Evolutionary conservation across 352 stramenopile species (phyloP).

Genomic region (Pythium apleroticum): DNA sequence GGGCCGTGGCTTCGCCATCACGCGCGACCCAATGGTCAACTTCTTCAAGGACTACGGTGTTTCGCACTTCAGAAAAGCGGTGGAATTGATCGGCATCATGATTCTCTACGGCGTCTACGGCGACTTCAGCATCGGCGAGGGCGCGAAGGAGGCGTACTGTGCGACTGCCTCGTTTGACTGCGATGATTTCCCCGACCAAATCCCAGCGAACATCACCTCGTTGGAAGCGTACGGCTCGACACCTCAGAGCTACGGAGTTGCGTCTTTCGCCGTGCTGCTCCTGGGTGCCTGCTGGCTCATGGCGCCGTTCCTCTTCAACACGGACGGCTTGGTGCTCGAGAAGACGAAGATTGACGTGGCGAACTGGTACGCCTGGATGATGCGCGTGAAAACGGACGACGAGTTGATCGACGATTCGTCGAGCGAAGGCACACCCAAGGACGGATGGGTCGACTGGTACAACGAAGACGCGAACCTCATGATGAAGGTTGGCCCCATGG

Average conservation of each 20-base stretch:
- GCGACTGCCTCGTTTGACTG: slow-evolving; percentile 40
- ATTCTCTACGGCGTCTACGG: slow-evolving; percentile 81
- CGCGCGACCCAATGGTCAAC: slow-evolving; percentile 82
- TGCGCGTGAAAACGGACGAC: slow-evolving; percentile 51
- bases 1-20: slow-evolving; percentile 86
- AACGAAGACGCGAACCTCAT: slow-evolving; percentile 71
- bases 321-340: slow-evolving; percentile 81
- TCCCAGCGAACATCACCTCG: slow-evolving; percentile 70
- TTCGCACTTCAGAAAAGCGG: slow-evolving; percentile 87
- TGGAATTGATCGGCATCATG: slow-evolving; percentile 85
- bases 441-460: slow-evolving; percentile 80
- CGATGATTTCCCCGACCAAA: slow-evolving; percentile 42
- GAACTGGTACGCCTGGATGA: slow-evolving; percentile 88
- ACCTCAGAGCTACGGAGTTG: slow-evolving; percentile 76
- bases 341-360: slow-evolving; percentile 81
- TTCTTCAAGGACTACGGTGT: slow-evolving; percentile 89
- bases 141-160: slow-evolving; percentile 49
- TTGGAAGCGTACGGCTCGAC: slow-evolving; percentile 52
- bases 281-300: slow-evolving; percentile 82
- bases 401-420: slow-evolving; percentile 39
- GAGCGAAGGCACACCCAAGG: slow-evolving; percentile 46
- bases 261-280: slow-evolving; percentile 81
- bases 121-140: slow-evolving; percentile 68
- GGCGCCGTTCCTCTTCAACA: slow-evolving; percentile 88
- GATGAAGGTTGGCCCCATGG: slow-evolving; percentile 61